Base-by-base conservation (phyloP, 805 yeast genomes). In the Candida ascalaphidarum region DNA sequence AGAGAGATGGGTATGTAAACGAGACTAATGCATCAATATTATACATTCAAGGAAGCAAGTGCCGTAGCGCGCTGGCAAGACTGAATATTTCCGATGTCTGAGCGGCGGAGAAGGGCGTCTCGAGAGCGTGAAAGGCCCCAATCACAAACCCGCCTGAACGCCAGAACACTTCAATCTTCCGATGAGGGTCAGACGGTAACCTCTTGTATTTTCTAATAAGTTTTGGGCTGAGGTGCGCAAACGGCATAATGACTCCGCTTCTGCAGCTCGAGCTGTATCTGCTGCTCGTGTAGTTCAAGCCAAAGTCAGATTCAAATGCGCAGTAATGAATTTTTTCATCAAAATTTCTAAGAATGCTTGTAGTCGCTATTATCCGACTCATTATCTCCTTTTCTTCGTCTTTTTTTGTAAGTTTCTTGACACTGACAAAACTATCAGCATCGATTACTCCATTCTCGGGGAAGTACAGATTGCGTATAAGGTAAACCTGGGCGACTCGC, bases 211-310 rank as follows among this genome's bases (percentile, higher is more conserved):
- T 59, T 36, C 74, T 53, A 8, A 68, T 65, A 23, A 74, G 39
- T 38, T 57, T 66, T 3, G 73, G 53, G 12, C 55, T 50, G 20
- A 54, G 50, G 30, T 67, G 55, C 42, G 48, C 63, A 37, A 75
- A 68, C 1, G 80, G 76, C 65, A 74, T 62, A 13, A 71, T 53
- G 3, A 70, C 35, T 0, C 81, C 82, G 17, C 65, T 52, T 27
- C 55, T 66, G 34, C 58, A 69, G 26, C 45, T 46, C 5, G 64
- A 46, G 16, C 37, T 31, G 20, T 32, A 27, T 11, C 50, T 53
- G 2, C 48, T 37, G 25, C 58, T 51, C 19, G 48, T 52, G 41
- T 68, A 68, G 10, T 48, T 49, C 4, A 70, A 41, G 1, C 82
- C 82, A 50, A 63, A 65, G 28, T 72, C 76, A 2, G 77, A 67